phyloP scores from a whole-genome alignment of 2,329 filamentous ascomycete species.

The Teratosphaeria destructans region DNA sequence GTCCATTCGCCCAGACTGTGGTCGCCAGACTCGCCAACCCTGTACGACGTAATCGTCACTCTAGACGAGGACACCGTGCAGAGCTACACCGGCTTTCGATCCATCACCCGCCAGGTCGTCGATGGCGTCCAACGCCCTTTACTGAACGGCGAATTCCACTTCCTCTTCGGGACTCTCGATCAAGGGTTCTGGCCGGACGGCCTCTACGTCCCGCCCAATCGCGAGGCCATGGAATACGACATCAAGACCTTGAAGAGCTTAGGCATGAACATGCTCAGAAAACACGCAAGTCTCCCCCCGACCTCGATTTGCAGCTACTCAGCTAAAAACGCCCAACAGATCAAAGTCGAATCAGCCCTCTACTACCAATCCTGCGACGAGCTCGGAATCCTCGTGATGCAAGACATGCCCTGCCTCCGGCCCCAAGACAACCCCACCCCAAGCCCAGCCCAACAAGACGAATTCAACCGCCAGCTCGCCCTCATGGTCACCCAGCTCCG shows the following conservation, averaged over 20 bases:
- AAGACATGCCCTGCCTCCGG: slow-evolving; percentile 58
- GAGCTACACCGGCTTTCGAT: slow-evolving; percentile 62
- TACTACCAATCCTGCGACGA: slow-evolving; percentile 60
- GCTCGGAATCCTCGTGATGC: slow-evolving; percentile 55
- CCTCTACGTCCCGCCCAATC: slow-evolving; percentile 44
- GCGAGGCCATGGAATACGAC: slow-evolving; percentile 59
- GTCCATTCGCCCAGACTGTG: slow-evolving; percentile 50
- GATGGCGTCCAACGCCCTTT: slow-evolving; percentile 51
- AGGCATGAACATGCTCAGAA: slow-evolving; percentile 45
- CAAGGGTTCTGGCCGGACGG: slow-evolving; percentile 38
- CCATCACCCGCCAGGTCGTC: slow-evolving; percentile 46
- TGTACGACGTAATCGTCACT: slow-evolving; percentile 55
- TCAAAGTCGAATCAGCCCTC: slow-evolving; percentile 57
- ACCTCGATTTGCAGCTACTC: too few relatives aligned
- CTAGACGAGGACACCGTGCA: slow-evolving; percentile 43
- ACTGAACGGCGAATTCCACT: slow-evolving; percentile 59
- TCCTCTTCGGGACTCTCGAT: slow-evolving; percentile 58
- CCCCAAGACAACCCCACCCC: slow-evolving; percentile 24
- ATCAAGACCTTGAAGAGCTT: slow-evolving; percentile 52
- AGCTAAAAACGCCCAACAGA: too few relatives aligned
- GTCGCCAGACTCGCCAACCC: slow-evolving; percentile 51
- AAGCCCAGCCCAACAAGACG: slow-evolving; percentile 43
- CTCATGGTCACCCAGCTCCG: slow-evolving; percentile 53
- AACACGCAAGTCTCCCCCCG: neutral
- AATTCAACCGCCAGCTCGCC: slow-evolving; percentile 55